Evolutionary conservation across 192 early-diverging fungal genomes (phyloP), one percentile per base, ranked within the genome.

Genomic region (Coemansia umbellata): DNA sequence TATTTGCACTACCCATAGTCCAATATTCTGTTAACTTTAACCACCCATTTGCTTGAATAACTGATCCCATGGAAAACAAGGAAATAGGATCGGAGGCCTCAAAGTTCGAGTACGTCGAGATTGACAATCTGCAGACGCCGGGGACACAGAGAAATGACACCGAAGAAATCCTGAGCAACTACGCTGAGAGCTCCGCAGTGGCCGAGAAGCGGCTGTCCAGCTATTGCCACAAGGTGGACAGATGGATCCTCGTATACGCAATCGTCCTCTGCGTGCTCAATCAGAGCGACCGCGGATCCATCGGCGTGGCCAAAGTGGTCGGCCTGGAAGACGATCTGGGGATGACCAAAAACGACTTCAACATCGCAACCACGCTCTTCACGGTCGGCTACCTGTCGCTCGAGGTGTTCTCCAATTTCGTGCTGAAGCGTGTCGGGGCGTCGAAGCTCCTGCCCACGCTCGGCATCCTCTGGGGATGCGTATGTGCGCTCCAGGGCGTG

Each of bases 241-340:
- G 31, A 4, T 62, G 62, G 35, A 69, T 76, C 10, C 55, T 76
- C 5, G n/a, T 60, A 0, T 76, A 76, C 21, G 49, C 67, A n/a
- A 48, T 62, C 3, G 40, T 65, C 0, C 42, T 69, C 5, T 69
- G 61, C 17, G 31, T 76, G 15, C 52, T 76, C 26, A 69, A 70
- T 59, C 66, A 69, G 40, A 69, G 66, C 51, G 74, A 76, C 52
- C 60, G 74, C 0, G 63, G 62, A 3, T 66, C 66, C 3, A 76
- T 76, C 10, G 74, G 74, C 31, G 66, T 70, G 21, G 74, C 74
- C 62, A 76, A 76, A 36, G 63, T 76, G 8, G 67, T 61, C 6
- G 74, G 74, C 3, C 55, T 76, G n/a, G 74, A 76, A 27, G 10
- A 55, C 11, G 74, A 76, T 32, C 53, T 76, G 50, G 58, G 55